Evolutionary conservation across 2,329 filamentous ascomycete species (phyloP).

Genomic region (Diaporthe destruens): DNA sequence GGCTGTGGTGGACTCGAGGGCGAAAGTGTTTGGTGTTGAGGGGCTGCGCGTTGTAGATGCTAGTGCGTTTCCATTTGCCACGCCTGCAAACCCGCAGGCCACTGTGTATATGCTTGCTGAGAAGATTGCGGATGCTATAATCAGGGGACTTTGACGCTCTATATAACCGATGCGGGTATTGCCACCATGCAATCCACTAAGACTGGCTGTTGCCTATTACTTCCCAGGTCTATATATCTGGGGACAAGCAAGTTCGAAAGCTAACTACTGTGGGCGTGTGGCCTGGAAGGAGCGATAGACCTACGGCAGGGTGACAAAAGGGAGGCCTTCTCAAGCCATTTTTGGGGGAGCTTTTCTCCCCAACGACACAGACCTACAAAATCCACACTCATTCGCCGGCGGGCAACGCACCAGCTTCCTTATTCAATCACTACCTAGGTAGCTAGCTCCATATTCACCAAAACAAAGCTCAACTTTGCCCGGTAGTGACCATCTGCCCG

Average conservation of each 20-base stretch:
- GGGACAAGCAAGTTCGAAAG: neutral
- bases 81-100: slow-evolving; percentile 61
- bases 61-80: slow-evolving; percentile 61
- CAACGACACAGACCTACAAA: too few species aligned
- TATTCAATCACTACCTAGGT: too few species aligned
- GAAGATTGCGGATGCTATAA: slow-evolving; percentile 51
- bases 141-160: slow-evolving; percentile 31
- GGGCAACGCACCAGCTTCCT: too few species aligned
- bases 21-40: slow-evolving; percentile 61
- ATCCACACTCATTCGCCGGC: too few species aligned
- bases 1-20: slow-evolving; percentile 57
- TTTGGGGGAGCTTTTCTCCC: too few species aligned
- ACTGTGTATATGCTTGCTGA: slow-evolving; percentile 66
- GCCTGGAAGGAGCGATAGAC: too few species aligned
- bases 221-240: neutral
- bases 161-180: too few species aligned
- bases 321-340: too few species aligned
- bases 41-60: slow-evolving; percentile 62
- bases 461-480: neutral
- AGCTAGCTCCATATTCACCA: neutral
- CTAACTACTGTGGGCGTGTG: too few species aligned
- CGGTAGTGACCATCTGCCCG: neutral
- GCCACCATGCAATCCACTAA: too few species aligned
- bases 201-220: neutral
- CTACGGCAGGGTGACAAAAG: too few species aligned